Conservation (phyloP, 2,329 filamentous ascomycete genomes). For the Penicillium frequentans region DNA sequence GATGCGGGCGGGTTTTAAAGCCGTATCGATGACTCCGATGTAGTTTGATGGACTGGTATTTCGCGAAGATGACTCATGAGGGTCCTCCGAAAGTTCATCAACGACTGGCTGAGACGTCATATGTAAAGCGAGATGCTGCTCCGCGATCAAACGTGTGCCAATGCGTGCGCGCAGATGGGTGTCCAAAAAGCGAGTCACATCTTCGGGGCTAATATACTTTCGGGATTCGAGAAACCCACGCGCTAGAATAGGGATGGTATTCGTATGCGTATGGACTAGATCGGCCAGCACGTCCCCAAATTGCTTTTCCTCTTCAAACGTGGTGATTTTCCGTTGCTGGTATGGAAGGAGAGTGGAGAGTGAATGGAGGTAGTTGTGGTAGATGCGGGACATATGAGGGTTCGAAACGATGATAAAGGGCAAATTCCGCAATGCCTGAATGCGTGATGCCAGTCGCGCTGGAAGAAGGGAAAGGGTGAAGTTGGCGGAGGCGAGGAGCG, state of each 20-base stretch:
- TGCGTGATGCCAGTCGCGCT: conserved; percentile 87
- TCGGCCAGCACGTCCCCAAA: conserved; percentile 94
- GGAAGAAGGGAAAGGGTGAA: conserved; percentile 93
- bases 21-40: conserved; percentile 94
- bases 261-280: conserved; percentile 89
- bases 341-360: conserved; percentile 88
- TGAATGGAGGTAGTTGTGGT: conserved; percentile 94
- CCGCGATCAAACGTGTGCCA: conserved; percentile 87
- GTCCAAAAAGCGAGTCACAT: conserved; percentile 91
- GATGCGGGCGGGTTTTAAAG: conserved; percentile 75
- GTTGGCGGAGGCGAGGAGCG: conserved; percentile 86
- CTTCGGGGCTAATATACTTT: conserved; percentile 77
- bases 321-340: conserved; percentile 69
- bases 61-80: conserved; percentile 15
- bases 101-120: conserved; percentile 71
- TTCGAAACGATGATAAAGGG: conserved; percentile 99
- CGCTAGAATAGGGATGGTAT: conserved; percentile 91
- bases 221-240: conserved; percentile 90
- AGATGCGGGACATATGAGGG: conserved; percentile 88
- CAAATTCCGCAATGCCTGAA: conserved; percentile 87
- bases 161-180: conserved; percentile 92
- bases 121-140: conserved; percentile 94
- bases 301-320: conserved; percentile 79
- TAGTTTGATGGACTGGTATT: conserved; percentile 56
- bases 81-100: conserved; percentile 47